Evolutionary conservation across 441 rosid species (phyloP).

Genomic region (Pelargonium myrrhifolium): DNA sequence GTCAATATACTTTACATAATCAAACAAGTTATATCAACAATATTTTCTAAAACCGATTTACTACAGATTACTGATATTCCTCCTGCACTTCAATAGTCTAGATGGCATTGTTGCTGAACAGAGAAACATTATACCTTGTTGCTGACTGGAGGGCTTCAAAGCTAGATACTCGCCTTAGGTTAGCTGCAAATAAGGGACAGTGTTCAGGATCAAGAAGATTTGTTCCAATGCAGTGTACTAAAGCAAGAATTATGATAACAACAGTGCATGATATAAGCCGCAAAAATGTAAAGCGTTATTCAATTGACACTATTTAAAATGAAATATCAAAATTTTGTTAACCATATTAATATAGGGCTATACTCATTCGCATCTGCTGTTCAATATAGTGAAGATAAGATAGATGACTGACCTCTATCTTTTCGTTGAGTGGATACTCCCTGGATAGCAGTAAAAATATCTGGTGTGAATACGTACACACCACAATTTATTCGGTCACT

Average conservation of each 20-base stretch:
- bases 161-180: constrained; percentile 53
- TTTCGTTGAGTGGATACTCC: constrained; percentile 48
- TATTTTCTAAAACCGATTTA: neutral
- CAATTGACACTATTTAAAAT: too few relatives aligned
- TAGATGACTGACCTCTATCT: constrained; percentile 49
- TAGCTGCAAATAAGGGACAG: constrained; percentile 32
- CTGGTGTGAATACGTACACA: constrained; percentile 70
- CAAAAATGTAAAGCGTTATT: neutral
- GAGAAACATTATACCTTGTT: constrained; percentile 32
- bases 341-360: too few relatives aligned
- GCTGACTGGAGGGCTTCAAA: constrained; percentile 60
- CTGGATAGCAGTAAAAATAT: constrained; percentile 63
- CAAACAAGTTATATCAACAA: neutral
- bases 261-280: neutral
- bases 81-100: neutral
- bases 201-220: too few relatives aligned
- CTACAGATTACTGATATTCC: neutral
- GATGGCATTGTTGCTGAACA: constrained; percentile 1
- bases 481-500: constrained; percentile 88
- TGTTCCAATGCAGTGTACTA: too few relatives aligned
- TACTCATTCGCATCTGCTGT: too few relatives aligned
- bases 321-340: too few relatives aligned
- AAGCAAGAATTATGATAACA: neutral
- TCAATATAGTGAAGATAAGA: constrained; percentile 1
- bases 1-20: neutral